phyloP scores from a whole-genome alignment of 2,329 filamentous ascomycete species.

The Neobulgaria alba region DNA sequence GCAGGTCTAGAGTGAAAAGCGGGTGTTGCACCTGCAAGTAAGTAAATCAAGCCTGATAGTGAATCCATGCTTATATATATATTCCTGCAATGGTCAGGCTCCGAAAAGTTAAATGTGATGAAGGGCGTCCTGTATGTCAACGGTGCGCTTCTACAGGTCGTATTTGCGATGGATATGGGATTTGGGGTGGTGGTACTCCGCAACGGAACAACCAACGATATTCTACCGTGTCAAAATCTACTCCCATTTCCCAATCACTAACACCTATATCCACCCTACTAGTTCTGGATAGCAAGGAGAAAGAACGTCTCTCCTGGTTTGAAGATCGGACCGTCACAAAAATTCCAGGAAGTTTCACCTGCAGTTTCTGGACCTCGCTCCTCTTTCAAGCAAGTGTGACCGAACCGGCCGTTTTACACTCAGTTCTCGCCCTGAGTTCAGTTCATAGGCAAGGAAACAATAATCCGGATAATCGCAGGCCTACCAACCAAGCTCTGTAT shows the following conservation, averaged over 20 bases:
- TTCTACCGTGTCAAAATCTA: constrained; percentile 1
- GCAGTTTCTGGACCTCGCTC: constrained; percentile 30
- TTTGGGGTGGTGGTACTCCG: constrained; percentile 18
- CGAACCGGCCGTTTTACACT: constrained; percentile 31
- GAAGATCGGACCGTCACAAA: constrained; percentile 35
- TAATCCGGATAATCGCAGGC: not conserved
- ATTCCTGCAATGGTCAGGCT: constrained; percentile 21
- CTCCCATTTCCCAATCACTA: not conserved
- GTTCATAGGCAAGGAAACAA: constrained; percentile 32
- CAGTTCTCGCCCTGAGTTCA: constrained; percentile 32
- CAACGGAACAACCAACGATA: too few relatives aligned
- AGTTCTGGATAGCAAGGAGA: constrained; percentile 32
- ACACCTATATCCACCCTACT: constrained; percentile 32
- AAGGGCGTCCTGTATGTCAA: constrained; percentile 15
- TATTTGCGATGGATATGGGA: constrained; percentile 29
- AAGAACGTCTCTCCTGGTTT: constrained; percentile 38
- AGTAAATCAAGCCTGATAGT: constrained; percentile 10
- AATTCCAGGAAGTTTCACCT: constrained; percentile 30
- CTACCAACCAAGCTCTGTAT: too few relatives aligned
- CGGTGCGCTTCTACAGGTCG: constrained; percentile 17
- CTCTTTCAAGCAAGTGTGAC: constrained; percentile 31
- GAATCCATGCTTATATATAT: not conserved
- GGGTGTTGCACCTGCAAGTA: constrained; percentile 37
- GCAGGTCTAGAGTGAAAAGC: constrained; percentile 31
- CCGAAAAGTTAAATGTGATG: constrained; percentile 22